phyloP scores from a whole-genome alignment of 163 green algal genomes.

The Scenedesmus sp. region DNA sequence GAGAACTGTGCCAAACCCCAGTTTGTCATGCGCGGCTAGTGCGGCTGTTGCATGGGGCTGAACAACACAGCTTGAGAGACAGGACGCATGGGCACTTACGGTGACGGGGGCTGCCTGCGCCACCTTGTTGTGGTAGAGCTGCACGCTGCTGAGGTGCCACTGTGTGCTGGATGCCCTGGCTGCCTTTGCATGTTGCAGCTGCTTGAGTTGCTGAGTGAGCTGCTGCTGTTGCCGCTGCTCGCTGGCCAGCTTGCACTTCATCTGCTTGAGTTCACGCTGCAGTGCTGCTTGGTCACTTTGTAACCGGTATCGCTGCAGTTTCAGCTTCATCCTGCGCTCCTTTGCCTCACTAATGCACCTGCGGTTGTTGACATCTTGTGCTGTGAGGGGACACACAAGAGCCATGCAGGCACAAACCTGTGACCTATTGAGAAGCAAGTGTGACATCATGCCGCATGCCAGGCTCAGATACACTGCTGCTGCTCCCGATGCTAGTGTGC shows the following conservation, averaged over 20 bases:
- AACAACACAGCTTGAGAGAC: background rate
- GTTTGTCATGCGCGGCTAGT: background rate
- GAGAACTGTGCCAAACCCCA: background rate
- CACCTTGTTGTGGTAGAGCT: constrained; percentile 50
- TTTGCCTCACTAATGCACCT: constrained; percentile 12
- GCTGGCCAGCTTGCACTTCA: background rate
- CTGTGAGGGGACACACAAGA: background rate
- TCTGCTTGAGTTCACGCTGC: constrained; percentile 8
- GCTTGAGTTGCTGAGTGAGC: background rate
- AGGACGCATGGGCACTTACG: background rate
- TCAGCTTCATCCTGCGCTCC: constrained; percentile 20
- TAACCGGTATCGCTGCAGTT: constrained; percentile 22
- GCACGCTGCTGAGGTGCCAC: constrained; percentile 28
- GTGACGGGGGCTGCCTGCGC: constrained; percentile 15
- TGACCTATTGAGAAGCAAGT: too few species aligned
- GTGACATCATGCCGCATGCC: background rate
- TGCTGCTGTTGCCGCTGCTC: constrained; percentile 25
- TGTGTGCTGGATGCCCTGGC: constrained; percentile 6
- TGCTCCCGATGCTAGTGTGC: background rate
- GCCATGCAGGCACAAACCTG: background rate
- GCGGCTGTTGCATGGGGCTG: background rate
- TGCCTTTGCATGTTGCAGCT: constrained; percentile 15
- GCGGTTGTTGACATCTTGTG: background rate
- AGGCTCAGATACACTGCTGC: background rate
- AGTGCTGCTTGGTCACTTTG: constrained; percentile 12